Evolutionary conservation across 345 rosid species (phyloP).

Genomic region (Arabidopsis arenosa): DNA sequence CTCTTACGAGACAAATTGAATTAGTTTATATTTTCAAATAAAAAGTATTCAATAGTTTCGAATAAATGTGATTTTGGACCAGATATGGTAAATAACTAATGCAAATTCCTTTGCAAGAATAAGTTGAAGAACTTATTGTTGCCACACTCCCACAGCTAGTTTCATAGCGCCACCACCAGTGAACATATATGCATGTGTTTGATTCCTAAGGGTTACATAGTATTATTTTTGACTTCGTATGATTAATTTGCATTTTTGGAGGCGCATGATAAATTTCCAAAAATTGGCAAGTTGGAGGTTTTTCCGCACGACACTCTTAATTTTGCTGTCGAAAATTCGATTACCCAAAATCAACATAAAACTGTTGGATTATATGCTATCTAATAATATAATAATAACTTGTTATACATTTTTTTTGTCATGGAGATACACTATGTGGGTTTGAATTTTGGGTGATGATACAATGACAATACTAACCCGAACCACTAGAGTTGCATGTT

Average conservation of each 20-base stretch:
- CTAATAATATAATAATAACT: too few relatives aligned
- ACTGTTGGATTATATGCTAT: too few relatives aligned
- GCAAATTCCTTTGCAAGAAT: constrained; percentile 10
- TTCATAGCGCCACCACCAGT: constrained; percentile 11
- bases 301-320: too few relatives aligned
- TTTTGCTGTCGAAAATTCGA: too few relatives aligned
- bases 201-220: neutral
- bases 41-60: neutral
- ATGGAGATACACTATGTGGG: neutral
- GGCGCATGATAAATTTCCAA: too few relatives aligned
- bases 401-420: too few relatives aligned
- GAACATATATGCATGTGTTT: neutral
- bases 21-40: neutral
- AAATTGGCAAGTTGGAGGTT: too few relatives aligned
- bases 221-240: too few relatives aligned
- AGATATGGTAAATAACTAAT: constrained; percentile 2
- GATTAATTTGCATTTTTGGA: too few relatives aligned
- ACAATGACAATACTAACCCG: neutral
- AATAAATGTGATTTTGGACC: constrained; percentile 17
- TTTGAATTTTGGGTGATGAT: too few relatives aligned
- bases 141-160: constrained; percentile 1
- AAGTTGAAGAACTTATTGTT: constrained; percentile 25
- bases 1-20: constrained; percentile 19
- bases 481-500: neutral
- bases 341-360: too few relatives aligned